Evolutionary conservation across 1,139 yeast species (phyloP).

Genomic region (Hemisphaericaspora subhashii): DNA sequence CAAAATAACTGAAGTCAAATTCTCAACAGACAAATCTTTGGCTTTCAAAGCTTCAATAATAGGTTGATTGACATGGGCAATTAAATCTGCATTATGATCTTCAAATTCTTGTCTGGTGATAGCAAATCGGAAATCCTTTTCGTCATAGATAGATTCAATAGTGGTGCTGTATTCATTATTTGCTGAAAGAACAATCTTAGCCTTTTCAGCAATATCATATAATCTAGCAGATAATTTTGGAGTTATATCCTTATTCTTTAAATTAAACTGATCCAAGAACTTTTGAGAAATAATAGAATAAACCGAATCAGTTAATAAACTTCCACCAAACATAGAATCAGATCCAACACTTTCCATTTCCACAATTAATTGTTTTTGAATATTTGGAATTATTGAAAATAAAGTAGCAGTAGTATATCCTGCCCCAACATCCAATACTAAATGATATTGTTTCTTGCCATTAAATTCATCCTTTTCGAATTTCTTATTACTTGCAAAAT

Average conservation of each 20-base stretch:
- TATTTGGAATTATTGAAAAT: constrained; percentile 57
- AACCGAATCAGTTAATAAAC: constrained; percentile 63
- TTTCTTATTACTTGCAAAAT: constrained; percentile 58
- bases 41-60: constrained; percentile 51
- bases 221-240: constrained; percentile 66
- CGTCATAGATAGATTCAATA: constrained; percentile 69
- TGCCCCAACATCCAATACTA: constrained; percentile 90
- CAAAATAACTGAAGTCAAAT: constrained; percentile 68
- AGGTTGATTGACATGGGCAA: constrained; percentile 53
- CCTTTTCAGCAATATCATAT: constrained; percentile 82
- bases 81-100: constrained; percentile 45
- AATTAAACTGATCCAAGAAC: constrained; percentile 46
- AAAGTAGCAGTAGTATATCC: constrained; percentile 87
- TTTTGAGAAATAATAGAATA: constrained; percentile 59
- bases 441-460: constrained; percentile 53
- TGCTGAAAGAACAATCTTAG: constrained; percentile 83
- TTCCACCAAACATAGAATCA: constrained; percentile 73
- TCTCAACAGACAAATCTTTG: constrained; percentile 26
- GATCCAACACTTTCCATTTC: constrained; percentile 73
- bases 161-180: constrained; percentile 73
- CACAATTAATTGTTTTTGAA: constrained; percentile 35
- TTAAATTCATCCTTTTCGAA: constrained; percentile 37
- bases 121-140: constrained; percentile 65
- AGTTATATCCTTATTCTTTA: constrained; percentile 41
- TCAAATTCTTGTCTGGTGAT: constrained; percentile 83